Base-by-base conservation (phyloP, 2,329 filamentous ascomycete genomes). In the Aureobasidium pullulans region DNA sequence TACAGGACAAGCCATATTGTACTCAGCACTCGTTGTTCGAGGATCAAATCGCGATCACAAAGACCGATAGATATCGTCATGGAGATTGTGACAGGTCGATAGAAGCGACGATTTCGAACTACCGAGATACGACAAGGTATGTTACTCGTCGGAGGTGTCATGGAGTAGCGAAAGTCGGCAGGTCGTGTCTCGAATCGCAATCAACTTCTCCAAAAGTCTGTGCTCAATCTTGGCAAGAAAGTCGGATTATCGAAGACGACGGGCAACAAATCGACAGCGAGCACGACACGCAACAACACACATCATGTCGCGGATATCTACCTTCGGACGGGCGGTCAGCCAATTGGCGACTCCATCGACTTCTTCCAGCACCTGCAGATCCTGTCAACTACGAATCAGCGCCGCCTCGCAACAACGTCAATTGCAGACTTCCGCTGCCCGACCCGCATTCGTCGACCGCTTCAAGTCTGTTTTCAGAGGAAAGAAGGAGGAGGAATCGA, bases 211-310 rank as follows among this genome's bases (percentile, higher is more conserved):
- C 2, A 23, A 36, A 36, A 13, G 34, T 36, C 34, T 36, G 34
- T 36, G 34, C 34, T 8, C 8, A 36, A 39, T 16, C 53, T 57
- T 57, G 53, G 53, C 53, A 57, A 23, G 53, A 57, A 57, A 57
- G 53, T 57, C 42, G 40, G 42, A 57, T 57, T 23, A 31, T 29
- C 16, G 43, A 54, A 54, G 37, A 54, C 50, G 39, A 39, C 50
- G 50, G 34, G 42, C 40, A 29, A 57, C 53, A 57, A 57, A 36
- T 57, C 37, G 42, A 37, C 50, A 16, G 15, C 37, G 23, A 10
- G 29, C 39, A 44, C 23, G 28, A 46, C 53, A 36, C 19, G 42
- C 42, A 16, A 57, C 9, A 10, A 47, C 32, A 57, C 34, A 40
- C 43, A 48, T 19, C 19, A 57, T 57, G 54, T 43, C 54, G 43